Base-by-base conservation (phyloP, 108 stramenopile species). In the Skeletonema potamos region DNA sequence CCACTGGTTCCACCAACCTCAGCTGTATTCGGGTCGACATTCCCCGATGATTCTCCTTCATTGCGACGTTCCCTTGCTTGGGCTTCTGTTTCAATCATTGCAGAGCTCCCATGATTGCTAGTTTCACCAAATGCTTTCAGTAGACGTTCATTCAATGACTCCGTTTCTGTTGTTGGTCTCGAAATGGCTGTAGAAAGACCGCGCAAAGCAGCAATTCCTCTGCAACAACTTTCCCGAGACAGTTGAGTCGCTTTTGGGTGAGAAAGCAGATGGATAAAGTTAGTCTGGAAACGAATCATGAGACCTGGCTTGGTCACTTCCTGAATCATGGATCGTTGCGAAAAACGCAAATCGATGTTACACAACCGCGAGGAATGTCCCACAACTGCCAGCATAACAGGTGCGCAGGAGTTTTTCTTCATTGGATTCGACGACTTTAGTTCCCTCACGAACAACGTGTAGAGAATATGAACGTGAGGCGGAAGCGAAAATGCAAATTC, bases 211-310 rank as follows among this genome's bases (percentile, higher is more conserved):
- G 89, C 87, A 36, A 95, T 75, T 0, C 94, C 94, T 2, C 83
- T 70, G 77, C 89, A 91, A 59, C 85, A 87, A 76, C 92, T 88
- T 54, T 95, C 94, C 8, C 94, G 71, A 20, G 82, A 79, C 7
- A 95, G 66, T 24, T 95, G 94, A 36, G 86, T 92, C 79, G 84
- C 84, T 69, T 92, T 95, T 5, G 88, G 84, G 55, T 92, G 87
- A 27, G 85, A 43, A 1, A 95, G 83, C 8, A 91, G 86, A 44
- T 74, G 64, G 33, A 95, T 82, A 58, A 95, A 95, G 20, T 77
- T 43, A 6, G n/a, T 43, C 22, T 64, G 92, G 91, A 57, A 95
- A 72, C 33, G 78, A 75, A 27, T 58, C 61, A n/a, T 92, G 72
- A 37, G 34, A 34, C 34, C 7, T 34, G 70, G 64, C 29, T 54